Base-by-base conservation (phyloP, 1,284 basidiomycete species). In the Phenoliferia sp. region DNA sequence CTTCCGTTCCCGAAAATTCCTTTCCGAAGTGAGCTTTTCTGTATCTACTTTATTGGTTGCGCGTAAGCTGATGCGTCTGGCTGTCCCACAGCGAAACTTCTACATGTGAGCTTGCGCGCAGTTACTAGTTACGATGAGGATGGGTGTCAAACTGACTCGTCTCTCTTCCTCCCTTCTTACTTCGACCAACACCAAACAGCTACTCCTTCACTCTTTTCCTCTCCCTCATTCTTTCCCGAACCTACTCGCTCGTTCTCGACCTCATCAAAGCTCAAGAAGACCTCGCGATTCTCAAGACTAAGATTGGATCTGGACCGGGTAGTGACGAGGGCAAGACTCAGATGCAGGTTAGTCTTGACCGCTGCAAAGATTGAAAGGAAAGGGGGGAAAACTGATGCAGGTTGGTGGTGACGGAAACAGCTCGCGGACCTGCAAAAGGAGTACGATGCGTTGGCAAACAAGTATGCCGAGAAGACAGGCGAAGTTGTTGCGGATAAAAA, bases 261-360 rank as follows among this genome's bases (percentile, higher is more conserved):
- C 76, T 81, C 26, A 80, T 82, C 78, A 79, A 80, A 70, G 73
- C 79, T 7, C 80, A 81, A 70, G 80, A 81, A 69, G 79, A 80
- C 64, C 75, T 80, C 26, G 78, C 77, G 9, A 61, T 72, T 36
- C 29, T 73, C 58, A 69, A 73, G 61, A 59, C 67, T 6, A 65
- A 70, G 48, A 62, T 67, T 26, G 5, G 22, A 6, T 52, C 48
- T 26, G 39, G 12, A 12, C 12, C 12, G 12, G 12, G 12, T 22
- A 26, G 22, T 52, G 48, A 26, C 48, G 6, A 7, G 48, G 22
- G 22, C 7, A 52, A 52, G 48, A 22, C 39, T 48, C 12, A 48
- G 39, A 48, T 15, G 39, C 54, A 56, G 54, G 54, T 56, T 4
- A 4, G 54, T 56, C 54, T 28, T 9, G 10, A 9, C 50, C 50